Evolutionary conservation across 1,284 basidiomycete genomes (phyloP).

Genomic region (Kwoniella shivajii): DNA sequence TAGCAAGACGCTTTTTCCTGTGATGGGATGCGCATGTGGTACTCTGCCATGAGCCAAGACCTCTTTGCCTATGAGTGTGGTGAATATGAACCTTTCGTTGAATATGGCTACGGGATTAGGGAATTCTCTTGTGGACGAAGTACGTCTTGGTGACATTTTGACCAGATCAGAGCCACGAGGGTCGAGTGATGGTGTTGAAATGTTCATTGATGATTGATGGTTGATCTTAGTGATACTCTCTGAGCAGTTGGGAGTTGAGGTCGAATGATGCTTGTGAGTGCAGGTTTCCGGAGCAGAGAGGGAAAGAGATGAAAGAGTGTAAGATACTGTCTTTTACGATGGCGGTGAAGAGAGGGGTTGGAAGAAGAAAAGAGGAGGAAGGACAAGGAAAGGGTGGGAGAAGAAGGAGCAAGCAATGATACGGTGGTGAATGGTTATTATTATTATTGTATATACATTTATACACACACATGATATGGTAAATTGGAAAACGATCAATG

Average conservation of each 20-base stretch:
- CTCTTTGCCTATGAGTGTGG: constrained; percentile 37
- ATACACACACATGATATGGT: background rate
- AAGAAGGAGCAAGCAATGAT: background rate
- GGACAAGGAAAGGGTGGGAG: background rate
- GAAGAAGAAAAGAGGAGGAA: background rate
- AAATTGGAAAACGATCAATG: background rate
- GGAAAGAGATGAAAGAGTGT: too few species aligned
- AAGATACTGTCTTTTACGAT: too few species aligned
- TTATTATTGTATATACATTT: background rate
- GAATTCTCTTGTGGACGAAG: constrained; percentile 19
- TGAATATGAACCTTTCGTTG: constrained; percentile 45
- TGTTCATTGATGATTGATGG: background rate
- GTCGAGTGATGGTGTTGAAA: constrained; percentile 1
- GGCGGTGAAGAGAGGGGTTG: too few species aligned
- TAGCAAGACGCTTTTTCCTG: constrained; percentile 32
- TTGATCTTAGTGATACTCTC: background rate
- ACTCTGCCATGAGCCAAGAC: constrained; percentile 21
- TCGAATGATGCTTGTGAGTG: too few species aligned
- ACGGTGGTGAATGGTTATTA: background rate
- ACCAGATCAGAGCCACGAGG: too few species aligned
- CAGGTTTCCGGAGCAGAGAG: too few species aligned
- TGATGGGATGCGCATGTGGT: constrained; percentile 40
- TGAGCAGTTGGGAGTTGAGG: too few species aligned
- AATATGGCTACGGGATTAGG: constrained; percentile 45
- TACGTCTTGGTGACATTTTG: constrained; percentile 1